Base-by-base conservation (phyloP, 192 early-diverging fungal species). In the Mortierella hygrophila region DNA sequence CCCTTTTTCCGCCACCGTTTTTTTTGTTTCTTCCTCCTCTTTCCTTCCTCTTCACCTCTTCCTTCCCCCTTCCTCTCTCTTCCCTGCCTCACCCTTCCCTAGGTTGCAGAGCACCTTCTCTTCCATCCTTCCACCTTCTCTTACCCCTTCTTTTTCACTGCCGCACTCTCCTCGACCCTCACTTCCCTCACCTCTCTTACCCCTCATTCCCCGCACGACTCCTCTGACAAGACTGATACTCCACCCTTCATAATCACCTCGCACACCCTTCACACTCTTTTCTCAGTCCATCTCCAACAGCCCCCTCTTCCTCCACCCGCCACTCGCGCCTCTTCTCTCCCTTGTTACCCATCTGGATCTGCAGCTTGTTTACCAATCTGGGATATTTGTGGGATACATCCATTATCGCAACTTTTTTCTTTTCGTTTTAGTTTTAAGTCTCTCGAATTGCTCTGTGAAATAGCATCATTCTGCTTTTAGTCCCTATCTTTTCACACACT, bases 401-500 rank as follows among this genome's bases (percentile, higher is more conserved):
- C 60, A 6, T 23, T 13, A 29, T 52, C 42, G 29, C 47, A 15
- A 4, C 32, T 57, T 21, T 52, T 40, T 47, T 13, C 0, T 1
- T 54, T 60, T 42, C 35, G 35, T 35, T 35, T 35, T 35, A 35
- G 35, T 35, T 49, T 35, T 32, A 32, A 32, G 42, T 41, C 46
- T 4, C 47, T 47, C 46, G 21, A 32, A 49, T 41, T 77, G 49
- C 70, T 79, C 78, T 72, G 38, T 35, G 23, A 49, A 60, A 78
- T 70, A 41, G 35, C 63, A 78, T 70, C 77, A 78, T 70, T 13
- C 74, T 68, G 20, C 75, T 46, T 41, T 46, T 72, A 2, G 20
- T 42, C 16, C 41, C 38, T 46, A 46, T 47, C 71, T 38, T 23
- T 41, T 41, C 70, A 41, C 40, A n/a, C 70, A 23, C 73, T 44